Evolutionary conservation across 306 rosid species (phyloP).

Genomic region (Carpinus viminea): DNA sequence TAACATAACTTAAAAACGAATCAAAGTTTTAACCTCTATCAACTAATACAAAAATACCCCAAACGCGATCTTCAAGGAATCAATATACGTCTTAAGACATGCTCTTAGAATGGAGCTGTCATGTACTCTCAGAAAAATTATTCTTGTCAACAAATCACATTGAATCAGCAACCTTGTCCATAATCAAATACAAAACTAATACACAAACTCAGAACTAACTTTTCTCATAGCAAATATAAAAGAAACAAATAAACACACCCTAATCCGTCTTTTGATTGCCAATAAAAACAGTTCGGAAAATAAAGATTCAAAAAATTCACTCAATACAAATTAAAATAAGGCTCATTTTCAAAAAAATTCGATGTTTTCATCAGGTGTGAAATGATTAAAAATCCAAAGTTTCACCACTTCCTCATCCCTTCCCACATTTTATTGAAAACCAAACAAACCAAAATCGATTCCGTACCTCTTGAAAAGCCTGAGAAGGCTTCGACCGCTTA

Average conservation of each 20-base stretch:
- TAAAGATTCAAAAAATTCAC: conserved; percentile 1
- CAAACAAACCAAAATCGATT: conserved; percentile 4
- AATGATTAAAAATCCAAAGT: background rate
- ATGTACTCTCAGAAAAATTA: background rate
- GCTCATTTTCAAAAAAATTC: background rate
- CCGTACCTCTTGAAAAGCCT: conserved; percentile 51
- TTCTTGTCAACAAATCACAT: background rate
- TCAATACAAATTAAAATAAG: background rate
- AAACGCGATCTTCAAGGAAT: background rate
- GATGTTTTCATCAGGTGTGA: background rate
- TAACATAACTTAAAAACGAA: too few relatives aligned
- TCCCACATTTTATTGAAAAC: conserved; percentile 1
- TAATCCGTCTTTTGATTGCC: conserved; percentile 4
- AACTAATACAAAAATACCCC: background rate
- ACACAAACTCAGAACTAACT: background rate
- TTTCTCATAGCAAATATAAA: background rate
- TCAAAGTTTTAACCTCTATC: background rate
- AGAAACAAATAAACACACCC: background rate
- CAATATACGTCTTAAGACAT: background rate
- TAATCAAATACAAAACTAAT: background rate
- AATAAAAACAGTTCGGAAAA: background rate
- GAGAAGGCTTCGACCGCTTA: conserved; percentile 64
- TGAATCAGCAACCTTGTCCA: background rate
- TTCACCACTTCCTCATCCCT: background rate
- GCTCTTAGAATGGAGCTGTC: background rate